These are phyloP conservation scores for Dothideomycetes sp. DNA, from an alignment of 2,329 filamentous ascomycete species.

Conservation along the genomic window DNA sequence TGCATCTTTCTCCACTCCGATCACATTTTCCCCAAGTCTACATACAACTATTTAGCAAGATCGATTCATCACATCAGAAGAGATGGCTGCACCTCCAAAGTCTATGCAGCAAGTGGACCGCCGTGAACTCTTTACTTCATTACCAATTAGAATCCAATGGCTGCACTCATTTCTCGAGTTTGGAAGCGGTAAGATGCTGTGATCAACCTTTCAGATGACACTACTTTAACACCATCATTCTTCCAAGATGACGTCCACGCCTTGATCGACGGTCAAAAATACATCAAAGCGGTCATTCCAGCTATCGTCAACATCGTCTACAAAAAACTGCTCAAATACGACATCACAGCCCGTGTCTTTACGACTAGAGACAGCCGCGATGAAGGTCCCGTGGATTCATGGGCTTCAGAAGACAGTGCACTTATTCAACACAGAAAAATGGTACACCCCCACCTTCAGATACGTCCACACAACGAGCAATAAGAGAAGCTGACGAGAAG, in stretches of 20 bases:
- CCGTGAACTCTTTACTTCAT: conserved; percentile 60
- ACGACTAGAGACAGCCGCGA: conserved; percentile 51
- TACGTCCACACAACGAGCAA: no score
- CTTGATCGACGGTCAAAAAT: conserved; percentile 59
- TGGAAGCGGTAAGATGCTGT: conserved; percentile 18
- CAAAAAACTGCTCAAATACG: conserved; percentile 68
- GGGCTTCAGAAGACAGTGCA: conserved; percentile 57
- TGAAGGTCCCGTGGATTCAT: conserved; percentile 57
- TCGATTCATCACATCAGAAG: no score
- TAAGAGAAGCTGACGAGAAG: no score
- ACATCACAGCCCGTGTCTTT: conserved; percentile 73
- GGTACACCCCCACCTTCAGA: conserved; percentile 20
- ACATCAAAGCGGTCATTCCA: conserved; percentile 73
- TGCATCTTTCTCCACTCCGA: no score
- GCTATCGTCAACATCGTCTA: conserved; percentile 79
- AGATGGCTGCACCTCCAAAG: conserved; percentile 16
- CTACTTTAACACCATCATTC: neutral
- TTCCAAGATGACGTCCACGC: conserved; percentile 61
- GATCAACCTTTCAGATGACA: neutral
- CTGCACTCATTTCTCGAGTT: conserved; percentile 71
- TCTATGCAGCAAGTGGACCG: conserved; percentile 54
- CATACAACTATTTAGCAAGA: no score
- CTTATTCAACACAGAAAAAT: conserved; percentile 71
- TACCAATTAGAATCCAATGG: conserved; percentile 61
- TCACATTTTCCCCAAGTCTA: no score